Evolutionary conservation across 164 flowering plant genomes (phyloP), one percentile per base, ranked within the genome.

Genomic region (Piper longum): DNA sequence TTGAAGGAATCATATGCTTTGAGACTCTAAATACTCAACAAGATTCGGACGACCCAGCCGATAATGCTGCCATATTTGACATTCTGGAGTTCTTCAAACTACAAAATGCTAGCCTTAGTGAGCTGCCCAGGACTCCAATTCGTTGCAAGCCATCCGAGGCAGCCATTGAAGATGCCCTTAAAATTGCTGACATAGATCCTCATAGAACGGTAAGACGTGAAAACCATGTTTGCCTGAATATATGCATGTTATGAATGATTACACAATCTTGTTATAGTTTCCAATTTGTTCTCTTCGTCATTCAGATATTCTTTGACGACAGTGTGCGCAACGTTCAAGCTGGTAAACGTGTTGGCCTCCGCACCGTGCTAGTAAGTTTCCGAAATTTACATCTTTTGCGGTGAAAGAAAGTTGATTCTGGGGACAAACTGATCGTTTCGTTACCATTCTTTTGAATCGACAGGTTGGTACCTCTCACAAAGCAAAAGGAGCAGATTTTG

Each of bases 221-320:
- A 64, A 45, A 16, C 9, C 43, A 4, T 43, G 14, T 11, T 61
- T 18, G n/a, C 58, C 41, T 3, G 2, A 43, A 39, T 14, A 4
- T 9, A 36, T 8, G 14, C 41, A 36, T 7, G 16, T 26, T 5
- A 7, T 57, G 41, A 26, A 9, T 26, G 14, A 5, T 36, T 26
- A 40, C 16, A 42, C 7, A 43, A 43, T 17, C 45, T 45, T n/a
- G 18, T 43, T 12, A 17, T 52, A 64, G n/a, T 43, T 54, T 64
- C 18, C 43, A 18, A 17, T 18, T 7, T 4, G 1, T 26, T 11
- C n/a, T 62, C 18, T 17, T 7, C 45, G 9, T 60, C 64, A n/a
- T 72, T 72, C 89, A 95, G 99, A 66, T 95, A 66, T 95, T 95
- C 81, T 95, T 95, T 63, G 97, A 95, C 59, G 99, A 95, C 45